phyloP scores from a whole-genome alignment of 345 rosid species.

The Citrus trifoliata region DNA sequence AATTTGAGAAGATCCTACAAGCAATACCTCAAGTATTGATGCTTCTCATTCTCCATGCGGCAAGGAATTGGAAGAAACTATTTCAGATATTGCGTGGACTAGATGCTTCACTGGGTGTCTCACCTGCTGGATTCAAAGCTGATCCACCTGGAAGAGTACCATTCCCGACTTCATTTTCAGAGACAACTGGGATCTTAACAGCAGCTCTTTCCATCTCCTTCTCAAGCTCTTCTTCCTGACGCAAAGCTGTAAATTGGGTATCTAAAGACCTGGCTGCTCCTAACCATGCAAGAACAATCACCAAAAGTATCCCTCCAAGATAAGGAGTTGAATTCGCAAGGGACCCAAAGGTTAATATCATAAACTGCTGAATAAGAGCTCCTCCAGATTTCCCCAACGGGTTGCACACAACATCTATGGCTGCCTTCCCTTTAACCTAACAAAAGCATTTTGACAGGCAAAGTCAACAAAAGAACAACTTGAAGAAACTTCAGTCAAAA shows the following conservation, averaged over 20 bases:
- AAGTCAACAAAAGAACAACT: constrained; percentile 1
- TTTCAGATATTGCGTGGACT: constrained; percentile 32
- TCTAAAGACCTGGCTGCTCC: constrained; percentile 85
- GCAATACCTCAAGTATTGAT: constrained; percentile 14
- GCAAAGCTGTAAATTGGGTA: constrained; percentile 68
- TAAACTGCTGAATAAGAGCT: constrained; percentile 93
- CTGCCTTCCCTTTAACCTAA: constrained; percentile 96
- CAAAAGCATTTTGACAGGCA: constrained; percentile 4
- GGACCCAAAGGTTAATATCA: constrained; percentile 94
- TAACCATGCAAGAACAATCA: constrained; percentile 85
- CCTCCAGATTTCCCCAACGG: constrained; percentile 96
- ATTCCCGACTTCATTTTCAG: constrained; percentile 46
- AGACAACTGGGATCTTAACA: constrained; percentile 69
- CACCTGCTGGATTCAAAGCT: constrained; percentile 33
- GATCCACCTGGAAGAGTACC: constrained; percentile 39
- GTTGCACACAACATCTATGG: constrained; percentile 92
- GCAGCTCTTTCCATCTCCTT: constrained; percentile 90
- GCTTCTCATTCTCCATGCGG: constrained; percentile 18
- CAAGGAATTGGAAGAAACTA: not conserved
- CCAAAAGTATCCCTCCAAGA: constrained; percentile 78
- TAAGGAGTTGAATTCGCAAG: constrained; percentile 97
- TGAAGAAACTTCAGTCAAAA: not conserved
- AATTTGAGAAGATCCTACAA: constrained; percentile 25
- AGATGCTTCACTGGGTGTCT: constrained; percentile 37
- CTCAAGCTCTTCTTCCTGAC: constrained; percentile 91